phyloP scores from a whole-genome alignment of 2,329 filamentous ascomycete genomes.

The Pseudocercospora fijiensis region DNA sequence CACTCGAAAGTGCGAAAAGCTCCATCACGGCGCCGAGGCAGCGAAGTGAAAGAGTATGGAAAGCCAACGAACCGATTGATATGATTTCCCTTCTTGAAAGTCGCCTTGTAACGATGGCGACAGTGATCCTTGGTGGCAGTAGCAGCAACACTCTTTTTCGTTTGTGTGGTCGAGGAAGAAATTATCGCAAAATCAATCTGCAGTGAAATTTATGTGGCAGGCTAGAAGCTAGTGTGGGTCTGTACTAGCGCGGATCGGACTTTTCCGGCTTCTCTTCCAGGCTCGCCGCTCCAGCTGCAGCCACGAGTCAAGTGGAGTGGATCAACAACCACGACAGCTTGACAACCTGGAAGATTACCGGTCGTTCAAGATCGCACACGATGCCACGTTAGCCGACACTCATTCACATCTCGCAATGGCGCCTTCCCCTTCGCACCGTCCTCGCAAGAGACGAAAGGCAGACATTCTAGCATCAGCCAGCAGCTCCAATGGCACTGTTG shows the following conservation, averaged over 20 bases:
- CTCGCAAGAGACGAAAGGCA: slow-evolving; percentile 46
- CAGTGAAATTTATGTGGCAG: not conserved
- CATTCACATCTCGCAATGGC: slow-evolving; percentile 22
- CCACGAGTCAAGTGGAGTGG: not conserved
- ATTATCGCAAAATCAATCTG: not conserved
- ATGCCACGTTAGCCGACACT: slow-evolving; percentile 17
- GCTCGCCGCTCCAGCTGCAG: no score
- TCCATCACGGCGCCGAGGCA: slow-evolving; percentile 29
- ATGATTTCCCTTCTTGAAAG: slow-evolving; percentile 6
- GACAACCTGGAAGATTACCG: not conserved
- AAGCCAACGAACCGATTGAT: slow-evolving; percentile 33
- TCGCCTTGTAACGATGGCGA: slow-evolving; percentile 13
- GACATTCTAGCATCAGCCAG: slow-evolving; percentile 38
- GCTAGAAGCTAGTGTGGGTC: slow-evolving; percentile 2
- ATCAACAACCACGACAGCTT: not conserved
- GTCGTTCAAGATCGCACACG: not conserved
- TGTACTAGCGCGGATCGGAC: slow-evolving; percentile 8
- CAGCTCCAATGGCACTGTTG: slow-evolving; percentile 46
- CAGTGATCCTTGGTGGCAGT: slow-evolving; percentile 7
- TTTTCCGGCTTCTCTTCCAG: not conserved
- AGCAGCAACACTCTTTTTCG: slow-evolving; percentile 20
- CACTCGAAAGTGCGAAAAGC: slow-evolving; percentile 25
- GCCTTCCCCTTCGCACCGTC: slow-evolving; percentile 31
- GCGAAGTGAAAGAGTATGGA: slow-evolving; percentile 29
- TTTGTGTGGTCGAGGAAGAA: slow-evolving; percentile 4